A percentile compares a stretch with the other conserved stretches of the same genome.
These are phyloP conservation scores for Talaromyces wortmannii DNA, from an alignment of 495 filamentous ascomycete genomes.

Conservation along the genomic window DNA sequence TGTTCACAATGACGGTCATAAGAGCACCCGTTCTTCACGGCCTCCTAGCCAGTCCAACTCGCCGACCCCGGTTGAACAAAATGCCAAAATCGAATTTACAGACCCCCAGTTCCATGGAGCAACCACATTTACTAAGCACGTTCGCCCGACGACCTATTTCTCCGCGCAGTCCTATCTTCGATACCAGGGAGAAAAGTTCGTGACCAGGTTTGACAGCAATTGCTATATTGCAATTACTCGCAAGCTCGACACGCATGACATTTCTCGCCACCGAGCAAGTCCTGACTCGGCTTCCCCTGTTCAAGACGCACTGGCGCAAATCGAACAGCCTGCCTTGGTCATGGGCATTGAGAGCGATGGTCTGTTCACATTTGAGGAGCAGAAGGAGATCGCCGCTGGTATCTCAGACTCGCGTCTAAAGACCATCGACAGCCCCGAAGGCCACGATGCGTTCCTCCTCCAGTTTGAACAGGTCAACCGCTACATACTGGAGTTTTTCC, in stretches of 20 bases:
- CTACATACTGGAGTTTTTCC: slow-evolving; percentile 79
- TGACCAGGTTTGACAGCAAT: slow-evolving; percentile 93
- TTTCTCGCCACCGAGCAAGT: slow-evolving; percentile 61
- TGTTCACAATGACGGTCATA: slow-evolving; percentile 94
- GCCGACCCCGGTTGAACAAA: slow-evolving; percentile 4
- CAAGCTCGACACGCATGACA: slow-evolving; percentile 97
- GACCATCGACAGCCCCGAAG: slow-evolving; percentile 87
- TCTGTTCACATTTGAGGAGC: slow-evolving; percentile 93
- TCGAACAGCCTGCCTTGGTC: slow-evolving; percentile 82
- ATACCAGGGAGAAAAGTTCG: slow-evolving; percentile 97
- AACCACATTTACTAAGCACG: slow-evolving; percentile 33
- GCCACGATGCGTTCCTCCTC: slow-evolving; percentile 92
- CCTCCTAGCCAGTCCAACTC: slow-evolving; percentile 28
- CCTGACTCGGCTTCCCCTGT: slow-evolving; percentile 44
- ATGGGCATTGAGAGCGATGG: slow-evolving; percentile 93
- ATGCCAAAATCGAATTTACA: slow-evolving; percentile 36
- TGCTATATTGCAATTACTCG: slow-evolving; percentile 99
- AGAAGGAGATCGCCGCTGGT: slow-evolving; percentile 78
- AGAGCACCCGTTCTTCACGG: slow-evolving; percentile 35
- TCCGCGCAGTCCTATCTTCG: slow-evolving; percentile 95
- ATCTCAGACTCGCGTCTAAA: slow-evolving; percentile 73
- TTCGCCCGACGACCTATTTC: slow-evolving; percentile 71
- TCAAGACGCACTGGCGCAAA: slow-evolving; percentile 64
- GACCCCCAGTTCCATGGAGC: slow-evolving; percentile 80
- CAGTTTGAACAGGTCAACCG: slow-evolving; percentile 96